Evolutionary conservation across 345 rosid species (phyloP).

Genomic region (Populus deltoides): DNA sequence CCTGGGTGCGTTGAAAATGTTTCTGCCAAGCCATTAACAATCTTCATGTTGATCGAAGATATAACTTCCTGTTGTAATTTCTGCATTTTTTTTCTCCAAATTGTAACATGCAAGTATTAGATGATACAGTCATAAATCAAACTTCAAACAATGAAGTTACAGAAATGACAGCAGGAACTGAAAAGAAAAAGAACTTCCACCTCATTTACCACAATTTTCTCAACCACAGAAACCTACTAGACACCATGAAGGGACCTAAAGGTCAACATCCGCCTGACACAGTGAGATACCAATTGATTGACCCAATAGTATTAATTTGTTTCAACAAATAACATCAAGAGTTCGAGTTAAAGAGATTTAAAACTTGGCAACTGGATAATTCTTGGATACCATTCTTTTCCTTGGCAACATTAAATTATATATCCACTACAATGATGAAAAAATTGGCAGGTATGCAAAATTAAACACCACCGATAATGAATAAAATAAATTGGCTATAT

Average conservation of each 20-base stretch:
- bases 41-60: conserved; percentile 53
- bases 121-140: conserved; percentile 7
- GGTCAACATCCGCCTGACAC: background rate
- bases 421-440: no score
- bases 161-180: background rate
- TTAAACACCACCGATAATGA: no score
- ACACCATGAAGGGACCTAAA: background rate
- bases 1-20: conserved; percentile 42
- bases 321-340: no score
- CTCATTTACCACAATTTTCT: background rate
- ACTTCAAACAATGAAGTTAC: no score
- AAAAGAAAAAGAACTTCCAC: background rate
- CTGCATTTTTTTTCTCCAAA: conserved; percentile 36
- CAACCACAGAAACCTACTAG: background rate
- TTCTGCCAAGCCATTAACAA: conserved; percentile 56
- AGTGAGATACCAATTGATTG: background rate
- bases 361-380: no score
- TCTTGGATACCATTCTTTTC: no score
- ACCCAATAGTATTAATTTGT: no score
- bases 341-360: no score
- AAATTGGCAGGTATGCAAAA: no score
- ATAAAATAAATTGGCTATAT: no score
- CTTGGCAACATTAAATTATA: no score
- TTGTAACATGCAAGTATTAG: background rate
- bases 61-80: conserved; percentile 42